Evolutionary conservation across 139 green algal genomes (phyloP), one percentile per base, ranked within the genome.

Genomic region (Chlorella sp.): DNA sequence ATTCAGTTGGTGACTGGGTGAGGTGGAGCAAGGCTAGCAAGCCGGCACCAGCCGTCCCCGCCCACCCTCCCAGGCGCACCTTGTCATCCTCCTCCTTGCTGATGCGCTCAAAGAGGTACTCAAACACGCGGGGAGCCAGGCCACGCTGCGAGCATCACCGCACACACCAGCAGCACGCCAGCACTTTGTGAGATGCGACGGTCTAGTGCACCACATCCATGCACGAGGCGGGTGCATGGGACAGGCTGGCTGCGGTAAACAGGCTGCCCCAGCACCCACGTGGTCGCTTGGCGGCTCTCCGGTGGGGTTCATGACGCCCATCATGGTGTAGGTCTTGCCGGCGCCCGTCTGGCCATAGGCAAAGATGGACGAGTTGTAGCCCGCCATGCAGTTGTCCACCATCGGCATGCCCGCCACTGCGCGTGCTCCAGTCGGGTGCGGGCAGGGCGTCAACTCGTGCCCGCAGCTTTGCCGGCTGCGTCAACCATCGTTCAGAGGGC

Each of bases 291-390:
- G 23, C 72, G 10, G 3, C 2, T 35, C 35, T 5, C 35, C n/a
- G 14, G n/a, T 31, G 22, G n/a, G 14, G 65, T 71, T 32, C 22
- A 82, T 72, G 1, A 79, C 30, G 5, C 89, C 89, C 14, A 90
- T 71, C 77, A 94, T 91, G 24, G 90, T 93, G 72, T 92, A 74
- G 0, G 90, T 95, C 67, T 95, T 93, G 62, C 88, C 88, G 6
- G 78, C 75, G 3, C 90, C 89, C 5, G 90, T 94, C 76, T 93
- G 85, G 3, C 88, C 87, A 49, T 94, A 94, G 1, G 85, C 88
- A 77, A 95, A 93, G n/a, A 94, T 86, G 2, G 82, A 86, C 1
- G 80, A 87, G 75, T 95, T 95, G 81, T 89, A 93, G 1, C 90
- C 89, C 14, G 74, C 71, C 70, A 95, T 76, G 69, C 82, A 88